Evolutionary conservation across 306 rosid genomes (phyloP).

Genomic region (Dryas drummondii): DNA sequence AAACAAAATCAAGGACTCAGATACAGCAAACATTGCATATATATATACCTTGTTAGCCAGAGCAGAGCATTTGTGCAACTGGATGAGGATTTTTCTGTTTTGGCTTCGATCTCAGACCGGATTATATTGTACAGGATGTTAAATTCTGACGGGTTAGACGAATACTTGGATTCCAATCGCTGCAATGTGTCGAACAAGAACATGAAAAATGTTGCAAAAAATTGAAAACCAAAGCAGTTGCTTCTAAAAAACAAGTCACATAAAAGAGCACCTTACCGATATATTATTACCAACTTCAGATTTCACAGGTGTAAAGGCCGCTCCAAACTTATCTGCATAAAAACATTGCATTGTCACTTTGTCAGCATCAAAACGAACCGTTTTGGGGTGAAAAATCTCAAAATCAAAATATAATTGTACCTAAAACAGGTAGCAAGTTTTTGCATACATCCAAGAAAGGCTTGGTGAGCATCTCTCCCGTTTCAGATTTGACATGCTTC

Average conservation of each 20-base stretch:
- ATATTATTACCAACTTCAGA: constrained; percentile 59
- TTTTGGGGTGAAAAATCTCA: not conserved
- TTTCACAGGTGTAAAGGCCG: constrained; percentile 60
- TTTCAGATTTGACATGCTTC: constrained; percentile 48
- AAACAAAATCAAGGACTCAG: not conserved
- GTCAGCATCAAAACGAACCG: constrained; percentile 1
- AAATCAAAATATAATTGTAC: constrained; percentile 23
- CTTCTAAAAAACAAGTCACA: not conserved
- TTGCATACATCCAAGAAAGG: constrained; percentile 80
- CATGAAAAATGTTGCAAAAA: not conserved
- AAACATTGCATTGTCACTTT: not conserved
- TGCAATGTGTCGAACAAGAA: constrained; percentile 22
- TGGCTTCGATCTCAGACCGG: constrained; percentile 57
- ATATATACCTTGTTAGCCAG: constrained; percentile 64
- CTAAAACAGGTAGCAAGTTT: constrained; percentile 65
- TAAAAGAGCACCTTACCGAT: constrained; percentile 37
- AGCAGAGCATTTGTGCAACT: constrained; percentile 80
- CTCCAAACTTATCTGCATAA: constrained; percentile 63
- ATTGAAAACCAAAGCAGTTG: not conserved
- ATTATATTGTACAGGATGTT: constrained; percentile 55
- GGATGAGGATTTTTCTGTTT: constrained; percentile 60
- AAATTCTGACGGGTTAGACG: constrained; percentile 49
- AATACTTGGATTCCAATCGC: constrained; percentile 66
- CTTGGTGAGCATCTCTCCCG: constrained; percentile 56
- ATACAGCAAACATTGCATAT: not conserved